A percentile compares a stretch with the other conserved stretches of the same genome.
phyloP scores from a whole-genome alignment of 306 rosid genomes.

The Cyclanthera cordifolia region DNA sequence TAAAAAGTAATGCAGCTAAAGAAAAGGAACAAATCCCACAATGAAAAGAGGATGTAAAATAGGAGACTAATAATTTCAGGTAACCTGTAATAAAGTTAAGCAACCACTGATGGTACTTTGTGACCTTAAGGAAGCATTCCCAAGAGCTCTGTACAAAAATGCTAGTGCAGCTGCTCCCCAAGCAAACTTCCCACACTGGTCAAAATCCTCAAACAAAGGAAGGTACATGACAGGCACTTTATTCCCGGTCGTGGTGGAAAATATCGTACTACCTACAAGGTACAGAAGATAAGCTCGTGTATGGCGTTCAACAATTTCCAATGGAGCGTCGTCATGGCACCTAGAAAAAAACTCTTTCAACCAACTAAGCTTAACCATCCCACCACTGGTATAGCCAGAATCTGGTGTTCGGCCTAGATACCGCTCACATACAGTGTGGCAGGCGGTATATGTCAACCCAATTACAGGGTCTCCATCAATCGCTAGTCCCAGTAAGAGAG shows the following conservation, averaged over 20 bases:
- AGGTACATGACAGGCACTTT: constrained; percentile 99
- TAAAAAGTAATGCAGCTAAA: neutral
- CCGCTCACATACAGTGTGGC: constrained; percentile 69
- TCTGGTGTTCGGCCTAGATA: constrained; percentile 79
- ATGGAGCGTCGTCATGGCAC: constrained; percentile 75
- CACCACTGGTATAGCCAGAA: constrained; percentile 86
- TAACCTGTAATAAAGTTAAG: constrained; percentile 85
- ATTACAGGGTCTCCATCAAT: constrained; percentile 95
- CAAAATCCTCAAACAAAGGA: constrained; percentile 83
- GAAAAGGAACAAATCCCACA: neutral
- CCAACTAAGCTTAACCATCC: constrained; percentile 99
- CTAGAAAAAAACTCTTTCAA: constrained; percentile 79
- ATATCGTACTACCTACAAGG: constrained; percentile 94
- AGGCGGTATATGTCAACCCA: constrained; percentile 76
- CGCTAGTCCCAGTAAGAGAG: constrained; percentile 79
- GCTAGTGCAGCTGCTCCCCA: constrained; percentile 92
- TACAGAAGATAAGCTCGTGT: constrained; percentile 97
- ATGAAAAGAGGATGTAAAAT: neutral
- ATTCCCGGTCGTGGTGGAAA: constrained; percentile 96
- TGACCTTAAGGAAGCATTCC: constrained; percentile 87
- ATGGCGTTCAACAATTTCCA: constrained; percentile 62
- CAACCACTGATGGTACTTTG: constrained; percentile 99
- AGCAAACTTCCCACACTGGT: constrained; percentile 67
- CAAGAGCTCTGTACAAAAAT: constrained; percentile 89
- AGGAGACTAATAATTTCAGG: neutral